These are phyloP conservation scores for Poa pratensis DNA, from an alignment of 176 grass and related monocot species.

Conservation along the genomic window DNA sequence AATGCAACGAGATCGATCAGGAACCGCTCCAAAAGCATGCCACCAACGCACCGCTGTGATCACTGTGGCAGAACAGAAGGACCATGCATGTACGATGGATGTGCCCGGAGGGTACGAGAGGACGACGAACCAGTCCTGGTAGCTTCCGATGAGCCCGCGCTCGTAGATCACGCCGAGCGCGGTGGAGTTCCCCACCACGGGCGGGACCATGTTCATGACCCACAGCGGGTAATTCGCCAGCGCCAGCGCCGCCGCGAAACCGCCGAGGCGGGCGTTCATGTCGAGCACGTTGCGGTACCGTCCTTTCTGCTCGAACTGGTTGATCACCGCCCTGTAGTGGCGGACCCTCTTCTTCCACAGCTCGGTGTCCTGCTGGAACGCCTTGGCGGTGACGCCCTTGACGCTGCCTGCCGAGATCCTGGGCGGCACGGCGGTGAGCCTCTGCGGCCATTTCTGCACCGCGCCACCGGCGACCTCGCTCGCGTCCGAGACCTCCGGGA, in stretches of 20 bases:
- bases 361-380: slow-evolving; percentile 75
- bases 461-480: slow-evolving; percentile 64
- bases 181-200: slow-evolving; percentile 48
- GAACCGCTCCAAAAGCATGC: background rate
- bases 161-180: slow-evolving; percentile 85
- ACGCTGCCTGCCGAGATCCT: slow-evolving; percentile 55
- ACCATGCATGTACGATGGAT: background rate
- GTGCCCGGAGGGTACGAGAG: background rate
- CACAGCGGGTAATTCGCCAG: slow-evolving; percentile 64
- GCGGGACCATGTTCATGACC: slow-evolving; percentile 93
- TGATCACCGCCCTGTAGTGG: slow-evolving; percentile 76
- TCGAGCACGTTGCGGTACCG: slow-evolving; percentile 91
- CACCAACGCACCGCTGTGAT: slow-evolving; percentile 48
- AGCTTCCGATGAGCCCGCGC: slow-evolving; percentile 88
- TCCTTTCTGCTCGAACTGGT: slow-evolving; percentile 74
- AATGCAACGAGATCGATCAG: slow-evolving; percentile 38
- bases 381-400: slow-evolving; percentile 51
- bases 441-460: slow-evolving; percentile 79
- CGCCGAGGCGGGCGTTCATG: slow-evolving; percentile 77
- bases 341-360: slow-evolving; percentile 68
- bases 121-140: slow-evolving; percentile 85
- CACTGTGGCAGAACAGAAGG: background rate
- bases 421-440: slow-evolving; percentile 74
- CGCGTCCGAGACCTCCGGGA: slow-evolving; percentile 58
- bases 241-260: slow-evolving; percentile 76